Base-by-base conservation (phyloP, 345 rosid species). In the Brassica juncea region DNA sequence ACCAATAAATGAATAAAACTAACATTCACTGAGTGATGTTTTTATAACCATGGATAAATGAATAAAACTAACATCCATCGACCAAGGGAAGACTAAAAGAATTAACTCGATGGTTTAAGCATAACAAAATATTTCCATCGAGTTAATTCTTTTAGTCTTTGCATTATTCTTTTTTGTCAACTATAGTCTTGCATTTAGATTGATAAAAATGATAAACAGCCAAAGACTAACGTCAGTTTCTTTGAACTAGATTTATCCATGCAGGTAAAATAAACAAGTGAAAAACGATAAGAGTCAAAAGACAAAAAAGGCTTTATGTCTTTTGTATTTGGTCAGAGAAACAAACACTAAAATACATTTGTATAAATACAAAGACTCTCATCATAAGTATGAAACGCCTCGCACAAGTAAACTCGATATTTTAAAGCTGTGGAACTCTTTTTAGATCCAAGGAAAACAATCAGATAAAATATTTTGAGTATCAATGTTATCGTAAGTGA, bases 371-470 rank as follows among this genome's bases (percentile, higher is more conserved):
- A 19, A 23, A 16, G 12, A 55, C 8, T 21, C 61, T 37, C 5
- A 27, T 28, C 64, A 60, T 60, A 54, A 10, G 15, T 44, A 44
- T 44, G 52, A 44, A 44, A 78, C 25, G 61, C 72, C 12, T 72
- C 61, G 39, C 35, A 21, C 4, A 39, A 78, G 81, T 78, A 77
- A 78, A 78, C 72, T 72, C 35, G 5, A 47, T 71, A 37, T 66
- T 35, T 28, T 28, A 28, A 66, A 21, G 39, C 55, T 54, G 9
- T 39, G 47, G 19, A 71, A 10, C 31, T 28, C 14, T 15, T 21
- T 19, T 70, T 52, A 35, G 11, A 62, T 62, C 5, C 10, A 76
- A 25, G 69, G 10, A 28, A 69, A 19, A 12, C 34, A 44, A 34
- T 62, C 55, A 34, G 31, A 28, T 28, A 28, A 28, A 28, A 28